Conservation (phyloP, 805 yeast genomes). For the Candida caryicola region DNA sequence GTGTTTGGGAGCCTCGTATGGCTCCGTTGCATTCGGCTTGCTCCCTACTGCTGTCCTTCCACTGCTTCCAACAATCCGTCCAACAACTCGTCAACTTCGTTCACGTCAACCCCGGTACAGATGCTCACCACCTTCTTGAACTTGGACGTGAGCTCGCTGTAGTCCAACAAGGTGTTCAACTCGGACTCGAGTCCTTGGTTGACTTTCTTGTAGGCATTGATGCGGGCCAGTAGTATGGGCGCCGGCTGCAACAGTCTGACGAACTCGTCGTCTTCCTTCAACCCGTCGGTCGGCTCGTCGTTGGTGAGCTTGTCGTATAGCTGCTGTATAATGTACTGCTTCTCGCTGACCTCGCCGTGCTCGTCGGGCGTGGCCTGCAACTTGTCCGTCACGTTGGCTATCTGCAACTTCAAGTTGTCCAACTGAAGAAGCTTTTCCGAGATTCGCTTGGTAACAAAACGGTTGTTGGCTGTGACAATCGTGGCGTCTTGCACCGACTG, state of each 20-base stretch:
- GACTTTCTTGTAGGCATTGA: constrained; percentile 75
- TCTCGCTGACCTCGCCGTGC: constrained; percentile 77
- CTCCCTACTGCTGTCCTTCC: constrained; percentile 52
- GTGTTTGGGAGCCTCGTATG: neutral
- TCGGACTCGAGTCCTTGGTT: constrained; percentile 54
- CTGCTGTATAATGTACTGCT: constrained; percentile 74
- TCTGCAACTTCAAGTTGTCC: constrained; percentile 52
- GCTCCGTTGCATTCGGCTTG: neutral
- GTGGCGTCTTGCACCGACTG: constrained; percentile 39
- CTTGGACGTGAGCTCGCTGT: constrained; percentile 49
- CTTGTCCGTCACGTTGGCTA: constrained; percentile 39
- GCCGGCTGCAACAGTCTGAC: constrained; percentile 42
- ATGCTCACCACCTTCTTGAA: constrained; percentile 85
- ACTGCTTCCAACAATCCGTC: constrained; percentile 89
- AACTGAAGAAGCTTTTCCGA: constrained; percentile 33
- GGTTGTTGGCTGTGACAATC: constrained; percentile 41
- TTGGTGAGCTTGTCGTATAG: constrained; percentile 51
- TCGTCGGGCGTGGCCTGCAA: constrained; percentile 49
- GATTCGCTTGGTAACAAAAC: constrained; percentile 35
- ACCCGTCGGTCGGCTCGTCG: constrained; percentile 23
- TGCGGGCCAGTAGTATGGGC: constrained; percentile 65
- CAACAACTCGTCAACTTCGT: constrained; percentile 73
- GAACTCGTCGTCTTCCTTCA: constrained; percentile 23
- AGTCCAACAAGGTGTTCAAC: constrained; percentile 48
- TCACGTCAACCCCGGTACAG: constrained; percentile 84